A percentile compares a stretch with the other conserved stretches of the same genome.
Evolutionary conservation across 169 alveolate species (phyloP).

Genomic region (Cytauxzoon felis): DNA sequence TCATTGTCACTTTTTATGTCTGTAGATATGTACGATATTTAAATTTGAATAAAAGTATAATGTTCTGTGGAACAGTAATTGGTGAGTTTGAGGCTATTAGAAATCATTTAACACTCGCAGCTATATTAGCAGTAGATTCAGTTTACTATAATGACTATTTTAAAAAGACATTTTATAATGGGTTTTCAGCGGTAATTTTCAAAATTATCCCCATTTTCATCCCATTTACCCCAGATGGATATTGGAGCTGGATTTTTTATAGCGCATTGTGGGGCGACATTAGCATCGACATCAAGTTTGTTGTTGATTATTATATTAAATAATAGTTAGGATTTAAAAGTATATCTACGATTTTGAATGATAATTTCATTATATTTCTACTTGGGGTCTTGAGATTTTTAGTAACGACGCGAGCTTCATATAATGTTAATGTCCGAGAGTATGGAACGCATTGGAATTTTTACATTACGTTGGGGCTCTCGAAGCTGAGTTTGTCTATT

Average conservation of each 20-base stretch:
- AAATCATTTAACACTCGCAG: slow-evolving; percentile 3
- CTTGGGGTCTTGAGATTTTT: slow-evolving; percentile 27
- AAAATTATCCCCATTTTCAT: not conserved
- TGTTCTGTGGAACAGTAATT: not conserved
- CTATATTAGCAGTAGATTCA: slow-evolving; percentile 48
- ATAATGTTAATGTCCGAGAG: slow-evolving; percentile 42
- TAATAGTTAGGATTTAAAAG: not conserved
- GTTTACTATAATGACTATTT: slow-evolving; percentile 28
- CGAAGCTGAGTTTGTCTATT: slow-evolving; percentile 19
- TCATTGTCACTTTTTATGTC: no score
- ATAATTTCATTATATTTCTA: slow-evolving; percentile 18
- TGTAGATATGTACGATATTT: slow-evolving; percentile 3
- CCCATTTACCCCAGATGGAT: slow-evolving; percentile 25
- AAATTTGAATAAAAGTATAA: not conserved
- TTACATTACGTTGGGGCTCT: slow-evolving; percentile 28
- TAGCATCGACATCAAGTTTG: slow-evolving; percentile 26
- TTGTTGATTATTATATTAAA: not conserved
- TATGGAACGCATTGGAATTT: slow-evolving; percentile 58
- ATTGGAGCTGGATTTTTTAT: slow-evolving; percentile 51
- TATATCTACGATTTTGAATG: not conserved
- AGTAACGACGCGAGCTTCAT: slow-evolving; percentile 10
- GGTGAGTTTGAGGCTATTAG: not conserved
- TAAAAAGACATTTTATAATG: slow-evolving; percentile 43
- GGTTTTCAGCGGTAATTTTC: slow-evolving; percentile 36
- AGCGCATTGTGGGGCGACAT: slow-evolving; percentile 36